Conservation (phyloP, 352 stramenopile species). For the Pythium monospermum region DNA sequence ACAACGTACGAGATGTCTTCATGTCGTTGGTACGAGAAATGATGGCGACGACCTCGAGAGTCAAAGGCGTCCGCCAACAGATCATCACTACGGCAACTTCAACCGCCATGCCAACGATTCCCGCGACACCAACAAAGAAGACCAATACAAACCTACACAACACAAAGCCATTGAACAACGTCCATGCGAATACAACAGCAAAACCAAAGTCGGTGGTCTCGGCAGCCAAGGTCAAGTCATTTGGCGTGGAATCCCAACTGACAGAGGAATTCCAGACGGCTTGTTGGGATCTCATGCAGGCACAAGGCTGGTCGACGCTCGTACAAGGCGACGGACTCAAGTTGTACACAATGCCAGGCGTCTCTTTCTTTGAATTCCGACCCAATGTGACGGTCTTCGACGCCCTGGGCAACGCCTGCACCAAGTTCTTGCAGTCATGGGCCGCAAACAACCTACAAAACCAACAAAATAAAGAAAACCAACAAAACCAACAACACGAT, state of each 20-base stretch:
- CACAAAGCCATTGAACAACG: neutral
- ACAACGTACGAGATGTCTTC: constrained; percentile 22
- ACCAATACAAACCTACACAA: neutral
- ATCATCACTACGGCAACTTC: no score
- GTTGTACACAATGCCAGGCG: constrained; percentile 67
- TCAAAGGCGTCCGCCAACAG: no score
- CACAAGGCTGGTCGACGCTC: constrained; percentile 55
- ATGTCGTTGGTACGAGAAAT: no score
- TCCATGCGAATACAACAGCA: neutral
- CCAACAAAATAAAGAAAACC: neutral
- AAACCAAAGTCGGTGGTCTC: neutral
- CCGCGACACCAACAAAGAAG: neutral
- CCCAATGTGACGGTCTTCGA: constrained; percentile 81
- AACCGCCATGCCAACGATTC: neutral
- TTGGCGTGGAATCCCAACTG: neutral
- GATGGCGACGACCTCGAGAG: no score
- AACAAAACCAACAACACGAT: constrained; percentile 9
- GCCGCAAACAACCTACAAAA: neutral
- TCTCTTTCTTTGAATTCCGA: constrained; percentile 60
- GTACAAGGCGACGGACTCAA: constrained; percentile 39
- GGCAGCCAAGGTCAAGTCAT: neutral
- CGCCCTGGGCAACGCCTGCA: constrained; percentile 51
- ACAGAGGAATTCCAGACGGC: constrained; percentile 27
- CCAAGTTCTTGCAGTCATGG: constrained; percentile 43
- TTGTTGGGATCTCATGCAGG: constrained; percentile 61